Evolutionary conservation across 768 basidiomycete genomes (phyloP).

Genomic region (Agaricus blazei): DNA sequence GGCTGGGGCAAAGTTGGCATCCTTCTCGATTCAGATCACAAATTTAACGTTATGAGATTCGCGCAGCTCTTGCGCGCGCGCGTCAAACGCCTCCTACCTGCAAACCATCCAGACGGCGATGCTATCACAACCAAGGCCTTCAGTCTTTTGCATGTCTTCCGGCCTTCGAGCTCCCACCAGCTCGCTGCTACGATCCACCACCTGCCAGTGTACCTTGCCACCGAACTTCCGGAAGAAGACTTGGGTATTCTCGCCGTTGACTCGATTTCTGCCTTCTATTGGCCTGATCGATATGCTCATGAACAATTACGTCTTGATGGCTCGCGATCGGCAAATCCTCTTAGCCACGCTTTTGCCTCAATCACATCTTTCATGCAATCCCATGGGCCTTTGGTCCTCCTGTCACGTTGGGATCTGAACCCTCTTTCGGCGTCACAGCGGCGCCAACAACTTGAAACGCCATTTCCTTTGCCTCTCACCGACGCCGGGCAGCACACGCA

Average conservation of each 20-base stretch:
- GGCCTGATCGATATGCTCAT: conserved; percentile 63
- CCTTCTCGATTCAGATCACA: conserved; percentile 65
- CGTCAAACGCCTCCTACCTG: conserved; percentile 28
- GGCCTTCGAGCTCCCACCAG: conserved; percentile 60
- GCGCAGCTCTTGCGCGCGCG: conserved; percentile 45
- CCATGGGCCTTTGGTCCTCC: conserved; percentile 11
- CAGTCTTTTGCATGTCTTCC: conserved; percentile 59
- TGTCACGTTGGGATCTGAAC: conserved; percentile 14
- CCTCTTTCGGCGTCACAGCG: conserved; percentile 5
- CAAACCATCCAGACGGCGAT: conserved; percentile 13
- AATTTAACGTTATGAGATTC: conserved; percentile 57
- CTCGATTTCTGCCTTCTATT: conserved; percentile 73
- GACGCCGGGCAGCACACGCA: neutral
- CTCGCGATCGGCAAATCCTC: conserved; percentile 14
- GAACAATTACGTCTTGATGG: conserved; percentile 42
- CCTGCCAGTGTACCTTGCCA: conserved; percentile 49
- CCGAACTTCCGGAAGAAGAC: conserved; percentile 43
- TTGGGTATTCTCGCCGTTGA: conserved; percentile 70
- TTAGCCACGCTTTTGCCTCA: conserved; percentile 41
- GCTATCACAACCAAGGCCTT: conserved; percentile 28
- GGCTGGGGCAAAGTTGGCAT: conserved; percentile 65
- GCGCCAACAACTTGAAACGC: neutral
- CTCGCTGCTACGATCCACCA: conserved; percentile 62
- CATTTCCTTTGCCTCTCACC: neutral
- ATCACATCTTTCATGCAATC: conserved; percentile 20